A percentile compares a stretch with the other conserved stretches of the same genome.
Conservation (phyloP, 2,329 filamentous ascomycete genomes). For the Monosporascus sp. region DNA sequence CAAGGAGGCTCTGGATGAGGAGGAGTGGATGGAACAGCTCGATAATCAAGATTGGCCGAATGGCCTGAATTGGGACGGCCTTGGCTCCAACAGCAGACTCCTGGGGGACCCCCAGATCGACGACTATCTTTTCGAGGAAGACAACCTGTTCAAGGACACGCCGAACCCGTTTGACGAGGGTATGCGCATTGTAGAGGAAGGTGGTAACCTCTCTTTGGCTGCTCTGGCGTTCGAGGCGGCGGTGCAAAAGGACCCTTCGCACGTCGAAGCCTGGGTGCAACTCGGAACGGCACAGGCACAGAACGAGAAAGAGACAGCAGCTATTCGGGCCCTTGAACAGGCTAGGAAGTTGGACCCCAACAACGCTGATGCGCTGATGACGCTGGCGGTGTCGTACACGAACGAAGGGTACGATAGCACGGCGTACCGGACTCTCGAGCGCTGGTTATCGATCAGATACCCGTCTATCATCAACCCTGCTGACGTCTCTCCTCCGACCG, state of each 20-base stretch:
- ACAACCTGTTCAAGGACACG: conserved; percentile 81
- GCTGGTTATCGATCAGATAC: conserved; percentile 95
- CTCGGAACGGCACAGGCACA: conserved; percentile 91
- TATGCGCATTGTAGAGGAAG: conserved; percentile 84
- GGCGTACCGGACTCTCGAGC: conserved; percentile 90
- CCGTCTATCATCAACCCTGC: conserved; percentile 70
- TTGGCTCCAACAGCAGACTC: conserved; percentile 34
- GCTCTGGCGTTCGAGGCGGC: conserved; percentile 94
- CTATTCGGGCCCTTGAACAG: conserved; percentile 88
- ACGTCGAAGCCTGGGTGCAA: conserved; percentile 90
- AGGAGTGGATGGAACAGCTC: conserved; percentile 58
- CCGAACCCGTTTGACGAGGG: conserved; percentile 89
- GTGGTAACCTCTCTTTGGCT: conserved; percentile 88
- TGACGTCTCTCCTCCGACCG: conserved; percentile 67
- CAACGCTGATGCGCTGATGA: conserved; percentile 89
- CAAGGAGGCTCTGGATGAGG: conserved; percentile 61
- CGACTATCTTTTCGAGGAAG: conserved; percentile 89
- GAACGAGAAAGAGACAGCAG: conserved; percentile 96
- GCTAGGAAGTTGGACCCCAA: conserved; percentile 81
- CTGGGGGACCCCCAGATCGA: conserved; percentile 71
- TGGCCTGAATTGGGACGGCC: conserved; percentile 59
- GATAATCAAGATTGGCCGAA: conserved; percentile 75
- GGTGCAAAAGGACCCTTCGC: conserved; percentile 79
- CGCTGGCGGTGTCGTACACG: conserved; percentile 91
- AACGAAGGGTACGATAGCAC: conserved; percentile 98